Evolutionary conservation across 768 basidiomycete genomes (phyloP).

Genomic region (Naganishia randhawae): DNA sequence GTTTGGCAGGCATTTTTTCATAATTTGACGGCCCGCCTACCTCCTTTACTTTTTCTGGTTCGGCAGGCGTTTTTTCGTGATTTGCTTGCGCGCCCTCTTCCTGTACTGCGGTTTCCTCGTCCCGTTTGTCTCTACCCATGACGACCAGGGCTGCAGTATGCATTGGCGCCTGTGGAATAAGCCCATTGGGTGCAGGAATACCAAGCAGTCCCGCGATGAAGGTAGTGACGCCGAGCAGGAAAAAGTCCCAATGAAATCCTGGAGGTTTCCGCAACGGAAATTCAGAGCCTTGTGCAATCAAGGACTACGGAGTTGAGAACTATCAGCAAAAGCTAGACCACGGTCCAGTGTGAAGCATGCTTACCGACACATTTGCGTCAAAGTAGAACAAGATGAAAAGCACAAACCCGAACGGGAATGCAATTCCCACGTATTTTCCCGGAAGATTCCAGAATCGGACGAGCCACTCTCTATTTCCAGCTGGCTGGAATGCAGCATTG

Average conservation of each 20-base stretch:
- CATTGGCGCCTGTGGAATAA: conserved; percentile 70
- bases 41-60: conserved; percentile 32
- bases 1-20: conserved; percentile 10
- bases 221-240: conserved; percentile 82
- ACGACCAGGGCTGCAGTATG: conserved; percentile 78
- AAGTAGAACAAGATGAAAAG: conserved; percentile 93
- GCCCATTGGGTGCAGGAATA: conserved; percentile 50
- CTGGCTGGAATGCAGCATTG: conserved; percentile 66
- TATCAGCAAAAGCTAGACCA: conserved; percentile 23
- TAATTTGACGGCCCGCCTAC: neutral
- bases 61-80: conserved; percentile 9
- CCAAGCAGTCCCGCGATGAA: conserved; percentile 70
- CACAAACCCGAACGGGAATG: conserved; percentile 80
- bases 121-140: conserved; percentile 53
- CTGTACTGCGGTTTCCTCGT: conserved; percentile 30
- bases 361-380: conserved; percentile 85
- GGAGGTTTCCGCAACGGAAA: conserved; percentile 89
- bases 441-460: conserved; percentile 84
- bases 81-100: conserved; percentile 20
- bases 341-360: conserved; percentile 41
- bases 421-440: conserved; percentile 81
- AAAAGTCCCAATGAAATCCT: conserved; percentile 66
- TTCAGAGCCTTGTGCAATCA: conserved; percentile 85
- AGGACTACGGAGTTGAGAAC: conserved; percentile 56
- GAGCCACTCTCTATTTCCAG: conserved; percentile 70